These are phyloP conservation scores for Candida silvicultrix DNA, from an alignment of 805 yeast species.

Conservation along the genomic window DNA sequence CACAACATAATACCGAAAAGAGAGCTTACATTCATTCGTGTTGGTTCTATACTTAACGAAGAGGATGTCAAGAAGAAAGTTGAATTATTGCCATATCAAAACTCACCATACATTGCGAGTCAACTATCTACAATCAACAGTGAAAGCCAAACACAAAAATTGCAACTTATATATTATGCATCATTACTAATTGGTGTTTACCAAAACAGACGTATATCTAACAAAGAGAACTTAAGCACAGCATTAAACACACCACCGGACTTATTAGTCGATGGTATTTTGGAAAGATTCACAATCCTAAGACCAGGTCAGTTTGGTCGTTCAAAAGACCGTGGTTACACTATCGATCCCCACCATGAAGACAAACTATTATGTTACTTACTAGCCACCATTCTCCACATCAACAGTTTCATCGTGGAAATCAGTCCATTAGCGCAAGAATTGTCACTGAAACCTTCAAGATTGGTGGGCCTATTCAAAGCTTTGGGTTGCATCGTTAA, in stretches of 20 bases:
- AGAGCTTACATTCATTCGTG: conserved; percentile 60
- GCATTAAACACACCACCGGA: conserved; percentile 70
- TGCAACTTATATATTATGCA: conserved; percentile 72
- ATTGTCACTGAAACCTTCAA: conserved; percentile 72
- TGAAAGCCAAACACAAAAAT: conserved; percentile 44
- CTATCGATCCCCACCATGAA: conserved; percentile 82
- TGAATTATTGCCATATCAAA: conserved; percentile 55
- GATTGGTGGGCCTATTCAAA: conserved; percentile 59
- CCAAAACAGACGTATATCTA: conserved; percentile 58
- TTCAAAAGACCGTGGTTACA: conserved; percentile 68
- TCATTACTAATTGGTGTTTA: conserved; percentile 78
- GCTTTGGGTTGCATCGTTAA: conserved; percentile 80
- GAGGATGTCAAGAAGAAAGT: conserved; percentile 40
- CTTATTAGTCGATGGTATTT: conserved; percentile 59
- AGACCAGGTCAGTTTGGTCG: conserved; percentile 63
- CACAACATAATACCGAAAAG: conserved; percentile 59
- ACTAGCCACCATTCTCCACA: conserved; percentile 64
- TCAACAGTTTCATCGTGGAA: conserved; percentile 71
- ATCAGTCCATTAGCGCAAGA: conserved; percentile 81
- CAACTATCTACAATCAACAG: conserved; percentile 31
- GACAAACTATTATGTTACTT: conserved; percentile 81
- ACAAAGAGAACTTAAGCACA: conserved; percentile 52
- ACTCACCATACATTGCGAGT: conserved; percentile 49
- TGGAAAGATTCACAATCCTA: conserved; percentile 64
- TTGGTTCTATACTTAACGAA: conserved; percentile 55